Evolutionary conservation across 305 asterid species (phyloP).

Genomic region (Rubia peregrina): DNA sequence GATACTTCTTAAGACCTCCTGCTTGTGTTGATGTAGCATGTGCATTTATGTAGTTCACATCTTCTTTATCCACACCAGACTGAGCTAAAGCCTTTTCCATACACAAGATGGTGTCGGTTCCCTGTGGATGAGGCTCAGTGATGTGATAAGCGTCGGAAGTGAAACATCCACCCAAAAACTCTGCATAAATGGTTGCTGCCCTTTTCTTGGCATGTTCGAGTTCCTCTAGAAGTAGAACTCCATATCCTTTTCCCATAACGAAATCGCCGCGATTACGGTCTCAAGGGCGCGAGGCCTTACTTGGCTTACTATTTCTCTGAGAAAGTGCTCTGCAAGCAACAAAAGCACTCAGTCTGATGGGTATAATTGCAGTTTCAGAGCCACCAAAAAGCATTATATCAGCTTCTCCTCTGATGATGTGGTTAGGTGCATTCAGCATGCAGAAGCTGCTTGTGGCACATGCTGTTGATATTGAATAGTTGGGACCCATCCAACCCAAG

Average conservation of each 20-base stretch:
- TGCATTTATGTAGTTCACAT: no score
- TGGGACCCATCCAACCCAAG: constrained; percentile 99
- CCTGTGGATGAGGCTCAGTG: no score
- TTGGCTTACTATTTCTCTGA: no score
- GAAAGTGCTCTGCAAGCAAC: no score
- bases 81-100: no score
- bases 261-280: constrained; percentile 86
- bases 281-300: no score
- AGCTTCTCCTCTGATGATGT: constrained; percentile 93
- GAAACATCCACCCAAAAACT: constrained; percentile 95
- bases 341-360: no score
- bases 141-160: constrained; percentile 89
- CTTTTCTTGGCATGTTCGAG: constrained; percentile 92
- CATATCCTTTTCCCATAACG: constrained; percentile 96
- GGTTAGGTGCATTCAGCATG: constrained; percentile 93
- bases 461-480: constrained; percentile 94
- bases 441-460: constrained; percentile 97
- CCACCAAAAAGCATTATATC: constrained; percentile 99
- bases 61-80: no score
- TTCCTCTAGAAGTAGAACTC: constrained; percentile 83
- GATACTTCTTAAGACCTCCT: no score
- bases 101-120: no score
- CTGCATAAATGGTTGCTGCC: constrained; percentile 83
- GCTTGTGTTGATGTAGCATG: no score
- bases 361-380: no score